Conservation (phyloP, 139 green algal genomes). For the Coelastrella sp. region DNA sequence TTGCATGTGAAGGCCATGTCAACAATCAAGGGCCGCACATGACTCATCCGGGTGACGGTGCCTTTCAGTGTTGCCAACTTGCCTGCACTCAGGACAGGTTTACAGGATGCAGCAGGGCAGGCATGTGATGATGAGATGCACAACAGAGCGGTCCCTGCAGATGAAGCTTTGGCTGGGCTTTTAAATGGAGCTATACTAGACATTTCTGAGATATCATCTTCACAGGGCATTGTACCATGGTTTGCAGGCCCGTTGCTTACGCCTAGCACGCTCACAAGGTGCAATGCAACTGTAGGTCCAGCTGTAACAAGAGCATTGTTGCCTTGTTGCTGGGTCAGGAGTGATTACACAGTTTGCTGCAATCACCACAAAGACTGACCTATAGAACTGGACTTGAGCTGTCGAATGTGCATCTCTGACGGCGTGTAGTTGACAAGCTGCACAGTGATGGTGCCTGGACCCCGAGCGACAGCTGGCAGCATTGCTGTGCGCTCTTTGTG, state of each 20-base stretch:
- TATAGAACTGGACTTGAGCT: slow-evolving; percentile 69
- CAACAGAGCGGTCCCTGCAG: neutral
- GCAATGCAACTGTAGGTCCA: too few relatives aligned
- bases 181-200: too few relatives aligned
- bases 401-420: slow-evolving; percentile 61
- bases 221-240: too few relatives aligned
- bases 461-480: neutral
- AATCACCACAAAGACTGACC: slow-evolving; percentile 36
- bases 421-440: slow-evolving; percentile 63
- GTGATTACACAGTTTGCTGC: too few relatives aligned
- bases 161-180: too few relatives aligned
- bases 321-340: too few relatives aligned
- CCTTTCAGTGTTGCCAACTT: slow-evolving; percentile 83
- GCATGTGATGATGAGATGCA: neutral
- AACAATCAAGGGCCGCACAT: slow-evolving; percentile 72
- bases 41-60: slow-evolving; percentile 81
- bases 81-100: slow-evolving; percentile 50
- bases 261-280: too few relatives aligned
- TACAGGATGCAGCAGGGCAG: neutral
- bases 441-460: slow-evolving; percentile 43
- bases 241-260: too few relatives aligned
- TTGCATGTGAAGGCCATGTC: slow-evolving; percentile 83
- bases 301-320: too few relatives aligned
- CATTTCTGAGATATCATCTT: too few relatives aligned
- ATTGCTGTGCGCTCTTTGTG: slow-evolving; percentile 18